A percentile compares a stretch with the other conserved stretches of the same genome.
Conservation (phyloP, 2,329 filamentous ascomycete species). For the Alternaria ventricosa region DNA sequence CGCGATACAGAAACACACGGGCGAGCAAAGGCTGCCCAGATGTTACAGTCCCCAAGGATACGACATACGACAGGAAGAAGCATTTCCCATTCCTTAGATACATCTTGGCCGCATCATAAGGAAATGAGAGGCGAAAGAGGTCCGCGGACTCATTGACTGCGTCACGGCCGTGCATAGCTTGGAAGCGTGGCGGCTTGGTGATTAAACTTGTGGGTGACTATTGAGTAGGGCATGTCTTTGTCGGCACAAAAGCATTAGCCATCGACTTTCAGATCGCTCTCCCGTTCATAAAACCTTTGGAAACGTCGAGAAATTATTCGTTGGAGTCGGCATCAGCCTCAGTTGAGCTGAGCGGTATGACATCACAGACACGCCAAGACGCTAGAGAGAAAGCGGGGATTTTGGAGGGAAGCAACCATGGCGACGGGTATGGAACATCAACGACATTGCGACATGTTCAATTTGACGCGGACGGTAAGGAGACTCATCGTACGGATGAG, state of each 20-base stretch:
- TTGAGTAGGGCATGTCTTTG: not conserved
- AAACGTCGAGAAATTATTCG: not conserved
- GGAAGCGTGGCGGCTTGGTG: not conserved
- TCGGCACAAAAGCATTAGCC: not conserved
- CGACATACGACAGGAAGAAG: not conserved
- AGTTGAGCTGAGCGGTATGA: slow-evolving; percentile 1
- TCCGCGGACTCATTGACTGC: slow-evolving; percentile 3
- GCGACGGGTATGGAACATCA: not conserved
- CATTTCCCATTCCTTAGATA: not conserved
- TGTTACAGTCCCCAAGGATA: not conserved
- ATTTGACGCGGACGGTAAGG: not conserved
- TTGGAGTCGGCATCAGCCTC: not conserved
- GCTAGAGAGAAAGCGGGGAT: slow-evolving; percentile 5
- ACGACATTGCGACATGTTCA: not conserved
- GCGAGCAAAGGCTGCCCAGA: not conserved
- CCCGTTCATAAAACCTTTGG: not conserved
- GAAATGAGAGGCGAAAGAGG: not conserved
- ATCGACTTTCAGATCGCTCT: not conserved
- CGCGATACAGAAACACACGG: not conserved
- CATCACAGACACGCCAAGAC: slow-evolving; percentile 7
- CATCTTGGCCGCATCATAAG: slow-evolving; percentile 1
- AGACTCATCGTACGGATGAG: not conserved
- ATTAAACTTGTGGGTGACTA: not conserved
- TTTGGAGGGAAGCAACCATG: not conserved
- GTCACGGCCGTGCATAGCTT: slow-evolving; percentile 2